phyloP scores from a whole-genome alignment of 129 eudicot species.

The Chrysanthemum seticuspe region DNA sequence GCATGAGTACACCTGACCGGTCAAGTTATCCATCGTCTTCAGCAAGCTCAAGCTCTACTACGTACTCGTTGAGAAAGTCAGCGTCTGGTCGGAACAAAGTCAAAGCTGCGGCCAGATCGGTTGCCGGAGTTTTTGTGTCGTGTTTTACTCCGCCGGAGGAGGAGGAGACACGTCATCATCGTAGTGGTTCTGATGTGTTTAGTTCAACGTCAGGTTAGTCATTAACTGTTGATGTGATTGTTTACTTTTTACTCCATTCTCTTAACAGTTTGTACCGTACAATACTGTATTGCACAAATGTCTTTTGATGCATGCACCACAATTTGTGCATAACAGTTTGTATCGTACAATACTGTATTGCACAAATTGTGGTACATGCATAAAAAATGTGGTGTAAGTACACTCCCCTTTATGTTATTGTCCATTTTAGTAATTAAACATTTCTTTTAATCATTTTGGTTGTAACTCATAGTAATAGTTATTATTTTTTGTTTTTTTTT shows the following conservation, averaged over 20 bases:
- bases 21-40: conserved; percentile 36
- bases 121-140: conserved; percentile 60
- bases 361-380: too few species aligned
- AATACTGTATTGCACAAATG: too few species aligned
- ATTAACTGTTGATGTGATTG: background rate
- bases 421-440: too few species aligned
- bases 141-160: conserved; percentile 80
- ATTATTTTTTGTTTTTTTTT: too few species aligned
- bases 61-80: conserved; percentile 49
- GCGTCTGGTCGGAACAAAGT: conserved; percentile 42
- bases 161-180: conserved; percentile 24
- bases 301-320: too few species aligned
- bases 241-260: background rate
- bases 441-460: too few species aligned
- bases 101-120: conserved; percentile 54
- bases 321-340: too few species aligned
- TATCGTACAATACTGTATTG: too few species aligned
- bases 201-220: conserved; percentile 31
- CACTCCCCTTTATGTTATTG: too few species aligned
- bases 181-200: conserved; percentile 36
- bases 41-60: conserved; percentile 35
- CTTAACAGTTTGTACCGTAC: too few species aligned
- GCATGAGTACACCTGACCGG: conserved; percentile 36
- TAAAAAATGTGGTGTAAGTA: too few species aligned
- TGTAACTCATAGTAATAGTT: too few species aligned